Evolutionary conservation across 495 filamentous ascomycete genomes (phyloP).

Genomic region (Daldinia childiae): DNA sequence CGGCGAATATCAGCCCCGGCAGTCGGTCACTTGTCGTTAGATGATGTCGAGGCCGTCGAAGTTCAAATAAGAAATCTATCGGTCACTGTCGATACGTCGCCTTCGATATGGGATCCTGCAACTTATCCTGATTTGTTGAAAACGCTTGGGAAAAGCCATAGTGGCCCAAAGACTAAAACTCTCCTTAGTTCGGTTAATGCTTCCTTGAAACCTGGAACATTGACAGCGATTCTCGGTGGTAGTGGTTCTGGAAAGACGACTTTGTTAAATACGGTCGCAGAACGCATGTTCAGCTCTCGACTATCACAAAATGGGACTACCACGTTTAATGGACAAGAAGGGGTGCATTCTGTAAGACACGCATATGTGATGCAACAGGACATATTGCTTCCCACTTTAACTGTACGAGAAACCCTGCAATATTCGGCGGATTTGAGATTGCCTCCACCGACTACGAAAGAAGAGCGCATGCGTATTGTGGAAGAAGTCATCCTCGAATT

Average conservation of each 20-base stretch:
- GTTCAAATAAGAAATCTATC: conserved; percentile 64
- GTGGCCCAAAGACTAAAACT: conserved; percentile 44
- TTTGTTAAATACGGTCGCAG: conserved; percentile 73
- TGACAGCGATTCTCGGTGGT: conserved; percentile 78
- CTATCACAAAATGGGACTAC: conserved; percentile 63
- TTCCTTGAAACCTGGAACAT: conserved; percentile 57
- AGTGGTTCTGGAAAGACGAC: conserved; percentile 80
- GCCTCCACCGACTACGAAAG: conserved; percentile 65
- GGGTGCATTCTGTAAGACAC: conserved; percentile 64
- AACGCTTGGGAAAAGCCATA: conserved; percentile 33
- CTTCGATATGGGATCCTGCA: conserved; percentile 48
- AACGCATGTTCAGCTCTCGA: conserved; percentile 65
- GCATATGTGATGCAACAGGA: conserved; percentile 84
- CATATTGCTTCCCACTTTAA: conserved; percentile 72
- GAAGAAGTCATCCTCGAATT: conserved; percentile 79
- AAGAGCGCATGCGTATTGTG: conserved; percentile 67
- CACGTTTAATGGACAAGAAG: conserved; percentile 64
- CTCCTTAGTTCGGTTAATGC: conserved; percentile 45
- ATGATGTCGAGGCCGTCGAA: conserved; percentile 67
- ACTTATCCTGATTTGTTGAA: conserved; percentile 48
- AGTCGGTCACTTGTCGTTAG: conserved; percentile 64
- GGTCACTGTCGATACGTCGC: conserved; percentile 63
- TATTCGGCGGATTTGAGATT: conserved; percentile 77
- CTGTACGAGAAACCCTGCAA: conserved; percentile 74
- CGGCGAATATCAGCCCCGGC: conserved; percentile 35